phyloP scores from a whole-genome alignment of 106 monocot genomes.

The Cymbidium sinense region DNA sequence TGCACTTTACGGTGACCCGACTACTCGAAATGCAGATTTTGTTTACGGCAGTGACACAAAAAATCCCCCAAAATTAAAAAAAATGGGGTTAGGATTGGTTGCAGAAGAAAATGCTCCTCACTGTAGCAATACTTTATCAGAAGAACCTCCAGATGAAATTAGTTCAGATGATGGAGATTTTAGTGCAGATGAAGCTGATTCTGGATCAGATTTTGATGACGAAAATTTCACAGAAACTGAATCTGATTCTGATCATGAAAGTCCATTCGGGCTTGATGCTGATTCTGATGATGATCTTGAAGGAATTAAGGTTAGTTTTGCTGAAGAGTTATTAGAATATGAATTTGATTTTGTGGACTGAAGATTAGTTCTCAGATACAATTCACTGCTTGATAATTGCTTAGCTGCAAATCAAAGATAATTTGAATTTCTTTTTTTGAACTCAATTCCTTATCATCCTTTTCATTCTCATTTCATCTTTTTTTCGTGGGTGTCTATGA shows the following conservation, averaged over 20 bases:
- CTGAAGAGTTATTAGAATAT: background rate
- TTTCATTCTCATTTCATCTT: no score
- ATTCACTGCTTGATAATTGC: no score
- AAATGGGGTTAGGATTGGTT: slow-evolving; percentile 1
- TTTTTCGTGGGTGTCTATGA: no score
- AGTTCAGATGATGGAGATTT: background rate
- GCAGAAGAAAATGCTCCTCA: slow-evolving; percentile 10
- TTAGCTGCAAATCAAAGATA: no score
- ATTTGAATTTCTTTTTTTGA: no score
- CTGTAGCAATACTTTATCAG: background rate
- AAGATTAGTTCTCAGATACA: background rate
- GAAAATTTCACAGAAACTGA: slow-evolving; percentile 5
- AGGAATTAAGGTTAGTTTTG: background rate
- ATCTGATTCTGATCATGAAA: slow-evolving; percentile 25
- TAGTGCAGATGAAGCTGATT: slow-evolving; percentile 4
- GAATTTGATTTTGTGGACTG: background rate
- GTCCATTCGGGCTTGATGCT: background rate
- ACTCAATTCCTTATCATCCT: no score
- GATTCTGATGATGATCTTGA: background rate
- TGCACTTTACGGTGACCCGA: slow-evolving; percentile 80
- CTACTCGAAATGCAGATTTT: slow-evolving; percentile 36
- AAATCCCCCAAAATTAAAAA: background rate
- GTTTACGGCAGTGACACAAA: slow-evolving; percentile 19
- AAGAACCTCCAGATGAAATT: slow-evolving; percentile 14
- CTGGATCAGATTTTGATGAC: slow-evolving; percentile 13